These are phyloP conservation scores for Diaporthe humulicola DNA, from an alignment of 2,329 filamentous ascomycete genomes.

Conservation along the genomic window DNA sequence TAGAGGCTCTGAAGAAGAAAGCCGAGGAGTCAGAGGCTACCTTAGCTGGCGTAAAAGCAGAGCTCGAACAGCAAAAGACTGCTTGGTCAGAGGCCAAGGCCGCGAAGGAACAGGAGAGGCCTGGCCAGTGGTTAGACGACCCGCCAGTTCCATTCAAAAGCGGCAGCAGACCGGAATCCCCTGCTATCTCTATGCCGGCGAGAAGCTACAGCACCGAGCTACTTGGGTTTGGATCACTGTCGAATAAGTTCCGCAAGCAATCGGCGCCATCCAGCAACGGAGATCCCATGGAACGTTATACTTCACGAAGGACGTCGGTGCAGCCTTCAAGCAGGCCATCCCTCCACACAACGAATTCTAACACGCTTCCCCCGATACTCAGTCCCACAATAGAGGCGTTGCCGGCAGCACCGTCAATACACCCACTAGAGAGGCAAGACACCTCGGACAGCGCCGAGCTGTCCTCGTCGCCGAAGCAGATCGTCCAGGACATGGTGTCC, in stretches of 20 bases:
- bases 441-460: slow-evolving; percentile 65
- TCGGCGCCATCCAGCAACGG: slow-evolving; percentile 65
- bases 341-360: slow-evolving; percentile 54
- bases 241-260: slow-evolving; percentile 59
- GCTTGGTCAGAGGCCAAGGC: slow-evolving; percentile 49
- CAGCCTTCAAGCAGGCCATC: slow-evolving; percentile 60
- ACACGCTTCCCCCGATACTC: slow-evolving; percentile 53
- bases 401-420: slow-evolving; percentile 55
- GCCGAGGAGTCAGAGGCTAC: slow-evolving; percentile 76
- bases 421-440: slow-evolving; percentile 62
- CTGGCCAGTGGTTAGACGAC: slow-evolving; percentile 66
- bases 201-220: slow-evolving; percentile 69
- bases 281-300: slow-evolving; percentile 57
- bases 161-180: slow-evolving; percentile 68
- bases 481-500: slow-evolving; percentile 87
- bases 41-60: slow-evolving; percentile 66
- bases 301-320: slow-evolving; percentile 63
- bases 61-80: slow-evolving; percentile 64
- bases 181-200: slow-evolving; percentile 61
- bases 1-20: slow-evolving; percentile 74
- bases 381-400: slow-evolving; percentile 63
- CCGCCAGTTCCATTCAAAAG: slow-evolving; percentile 57
- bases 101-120: slow-evolving; percentile 54
- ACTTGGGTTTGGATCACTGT: slow-evolving; percentile 59
- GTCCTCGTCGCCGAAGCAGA: slow-evolving; percentile 74